Evolutionary conservation across 768 basidiomycete genomes (phyloP).

Genomic region (Leucogyrophana mollusca): DNA sequence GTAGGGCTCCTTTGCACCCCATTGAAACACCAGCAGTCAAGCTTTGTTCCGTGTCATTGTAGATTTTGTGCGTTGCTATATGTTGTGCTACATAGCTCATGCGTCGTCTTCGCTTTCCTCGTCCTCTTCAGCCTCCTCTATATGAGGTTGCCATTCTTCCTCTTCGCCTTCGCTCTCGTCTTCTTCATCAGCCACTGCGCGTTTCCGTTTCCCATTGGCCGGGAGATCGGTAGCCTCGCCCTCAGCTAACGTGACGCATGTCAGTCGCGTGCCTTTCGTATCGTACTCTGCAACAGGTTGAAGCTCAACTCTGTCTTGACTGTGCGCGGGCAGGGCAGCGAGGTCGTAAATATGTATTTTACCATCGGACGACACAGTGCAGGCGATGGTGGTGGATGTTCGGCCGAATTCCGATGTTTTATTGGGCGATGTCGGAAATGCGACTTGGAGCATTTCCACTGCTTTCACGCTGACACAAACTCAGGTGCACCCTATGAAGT

Average conservation of each 20-base stretch:
- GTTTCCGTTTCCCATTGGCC: conserved; percentile 36
- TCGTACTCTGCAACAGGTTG: conserved; percentile 70
- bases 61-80: no score
- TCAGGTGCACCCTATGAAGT: conserved; percentile 6
- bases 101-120: conserved; percentile 18
- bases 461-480: conserved; percentile 67
- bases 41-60: no score
- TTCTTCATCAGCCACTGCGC: conserved; percentile 29
- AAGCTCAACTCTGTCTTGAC: conserved; percentile 10
- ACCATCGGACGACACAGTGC: conserved; percentile 90
- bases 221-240: conserved; percentile 31
- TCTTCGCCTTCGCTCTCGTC: conserved; percentile 32
- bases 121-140: conserved; percentile 21
- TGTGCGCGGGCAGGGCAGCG: conserved; percentile 39
- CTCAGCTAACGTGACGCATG: conserved; percentile 65
- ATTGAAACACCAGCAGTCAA: no score
- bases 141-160: conserved; percentile 25
- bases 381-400: conserved; percentile 57
- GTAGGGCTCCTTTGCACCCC: no score
- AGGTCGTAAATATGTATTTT: conserved; percentile 77
- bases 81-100: no score
- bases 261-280: conserved; percentile 83
- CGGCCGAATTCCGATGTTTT: conserved; percentile 14
- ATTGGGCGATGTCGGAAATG: conserved; percentile 40
- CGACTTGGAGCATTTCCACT: conserved; percentile 62